A percentile compares a stretch with the other conserved stretches of the same genome.
Evolutionary conservation across 2,329 filamentous ascomycete genomes (phyloP).

Genomic region (Magnaporthiopsis poae): DNA sequence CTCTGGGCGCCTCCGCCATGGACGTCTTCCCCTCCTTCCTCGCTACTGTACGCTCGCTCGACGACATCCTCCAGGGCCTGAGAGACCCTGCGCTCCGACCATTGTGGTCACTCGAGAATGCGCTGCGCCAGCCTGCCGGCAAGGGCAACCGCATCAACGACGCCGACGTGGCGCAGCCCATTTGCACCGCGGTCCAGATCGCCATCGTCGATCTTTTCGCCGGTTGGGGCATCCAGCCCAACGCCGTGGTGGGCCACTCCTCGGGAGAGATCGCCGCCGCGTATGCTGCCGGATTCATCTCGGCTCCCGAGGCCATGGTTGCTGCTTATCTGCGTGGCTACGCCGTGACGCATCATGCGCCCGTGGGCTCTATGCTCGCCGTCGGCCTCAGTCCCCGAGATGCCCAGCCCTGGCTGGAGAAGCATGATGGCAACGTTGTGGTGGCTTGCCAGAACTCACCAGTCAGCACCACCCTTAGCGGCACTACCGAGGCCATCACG

Average conservation of each 20-base stretch:
- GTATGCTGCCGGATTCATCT: slow-evolving; percentile 29
- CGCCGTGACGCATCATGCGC: slow-evolving; percentile 13
- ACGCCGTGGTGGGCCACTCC: slow-evolving; percentile 33
- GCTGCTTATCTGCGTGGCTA: slow-evolving; percentile 8
- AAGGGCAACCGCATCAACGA: slow-evolving; percentile 10
- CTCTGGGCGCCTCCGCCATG: slow-evolving; percentile 18
- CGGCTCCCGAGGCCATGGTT: slow-evolving; percentile 28
- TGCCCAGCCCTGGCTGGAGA: slow-evolving; percentile 2
- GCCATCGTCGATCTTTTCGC: slow-evolving; percentile 29
- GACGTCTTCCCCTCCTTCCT: slow-evolving; percentile 7
- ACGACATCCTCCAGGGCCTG: slow-evolving; percentile 7
- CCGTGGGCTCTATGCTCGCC: slow-evolving; percentile 32
- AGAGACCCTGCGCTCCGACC: neutral
- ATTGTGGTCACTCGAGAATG: neutral
- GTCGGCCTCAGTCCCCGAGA: slow-evolving; percentile 25
- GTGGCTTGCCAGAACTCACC: slow-evolving; percentile 37
- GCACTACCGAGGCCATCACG: slow-evolving; percentile 17
- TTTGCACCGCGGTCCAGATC: slow-evolving; percentile 29
- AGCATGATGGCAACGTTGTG: slow-evolving; percentile 17
- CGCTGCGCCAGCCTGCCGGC: neutral
- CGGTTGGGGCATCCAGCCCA: slow-evolving; percentile 18
- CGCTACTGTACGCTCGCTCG: neutral
- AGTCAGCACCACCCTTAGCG: slow-evolving; percentile 32
- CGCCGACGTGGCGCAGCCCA: slow-evolving; percentile 19
- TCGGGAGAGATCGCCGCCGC: slow-evolving; percentile 39